These are phyloP conservation scores for Cyberlindnera misumaiensis DNA, from an alignment of 805 yeast genomes.

Conservation along the genomic window DNA sequence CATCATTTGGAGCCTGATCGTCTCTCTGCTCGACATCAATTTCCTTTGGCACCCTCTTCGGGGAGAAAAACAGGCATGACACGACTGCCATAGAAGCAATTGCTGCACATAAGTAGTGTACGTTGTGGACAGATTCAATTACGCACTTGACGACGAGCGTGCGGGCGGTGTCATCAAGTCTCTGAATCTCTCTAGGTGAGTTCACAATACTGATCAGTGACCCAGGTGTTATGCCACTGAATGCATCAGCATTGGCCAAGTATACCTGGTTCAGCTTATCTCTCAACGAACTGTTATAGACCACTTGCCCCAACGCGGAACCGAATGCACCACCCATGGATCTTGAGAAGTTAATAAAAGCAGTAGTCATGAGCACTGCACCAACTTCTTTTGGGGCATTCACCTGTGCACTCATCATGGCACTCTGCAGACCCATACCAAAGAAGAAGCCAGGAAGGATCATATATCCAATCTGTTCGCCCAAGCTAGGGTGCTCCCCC, in stretches of 20 bases:
- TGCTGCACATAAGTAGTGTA: not conserved
- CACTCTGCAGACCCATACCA: slow-evolving; percentile 30
- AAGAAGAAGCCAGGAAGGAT: slow-evolving; percentile 32
- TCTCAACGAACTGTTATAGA: slow-evolving; percentile 27
- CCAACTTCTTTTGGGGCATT: slow-evolving; percentile 45
- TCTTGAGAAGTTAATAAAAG: slow-evolving; percentile 36
- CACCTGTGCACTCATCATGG: slow-evolving; percentile 26
- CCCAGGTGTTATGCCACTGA: not conserved
- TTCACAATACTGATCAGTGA: not conserved
- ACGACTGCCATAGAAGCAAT: not conserved
- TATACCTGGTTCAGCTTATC: slow-evolving; percentile 3
- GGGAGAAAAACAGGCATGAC: not conserved
- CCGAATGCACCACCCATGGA: slow-evolving; percentile 37
- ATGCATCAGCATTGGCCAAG: not conserved
- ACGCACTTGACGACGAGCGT: not conserved
- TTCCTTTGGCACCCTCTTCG: not conserved
- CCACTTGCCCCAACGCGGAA: slow-evolving; percentile 30
- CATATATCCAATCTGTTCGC: slow-evolving; percentile 29
- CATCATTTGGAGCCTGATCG: not conserved
- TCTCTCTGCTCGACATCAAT: not conserved
- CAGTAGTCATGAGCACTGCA: slow-evolving; percentile 37
- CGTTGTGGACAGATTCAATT: not conserved
- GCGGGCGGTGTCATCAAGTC: not conserved
- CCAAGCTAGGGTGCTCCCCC: slow-evolving; percentile 23
- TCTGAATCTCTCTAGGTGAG: not conserved